phyloP scores from a whole-genome alignment of 1,284 basidiomycete genomes.

The Ustilago xerochloae region DNA sequence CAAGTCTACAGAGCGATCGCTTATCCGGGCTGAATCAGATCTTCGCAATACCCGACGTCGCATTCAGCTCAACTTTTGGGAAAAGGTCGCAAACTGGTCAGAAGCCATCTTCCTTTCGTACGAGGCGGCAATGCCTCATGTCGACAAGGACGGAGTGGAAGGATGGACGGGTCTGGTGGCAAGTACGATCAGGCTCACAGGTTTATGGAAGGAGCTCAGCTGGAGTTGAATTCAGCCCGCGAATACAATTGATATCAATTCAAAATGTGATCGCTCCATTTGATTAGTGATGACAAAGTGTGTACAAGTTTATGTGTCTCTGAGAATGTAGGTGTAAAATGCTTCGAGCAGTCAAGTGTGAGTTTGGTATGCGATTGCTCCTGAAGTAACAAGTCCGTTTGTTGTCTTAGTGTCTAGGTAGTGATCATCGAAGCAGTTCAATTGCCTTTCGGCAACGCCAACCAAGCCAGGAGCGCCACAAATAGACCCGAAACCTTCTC shows the following conservation, averaged over 20 bases:
- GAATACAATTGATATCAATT: no score
- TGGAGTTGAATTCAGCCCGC: slow-evolving; percentile 27
- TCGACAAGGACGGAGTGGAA: slow-evolving; percentile 52
- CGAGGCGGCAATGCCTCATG: slow-evolving; percentile 44
- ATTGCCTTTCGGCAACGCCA: slow-evolving; percentile 52
- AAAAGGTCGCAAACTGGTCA: slow-evolving; percentile 34
- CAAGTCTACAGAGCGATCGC: slow-evolving; percentile 28
- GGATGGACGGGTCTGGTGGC: slow-evolving; percentile 44
- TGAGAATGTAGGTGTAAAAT: neutral
- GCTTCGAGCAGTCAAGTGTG: neutral
- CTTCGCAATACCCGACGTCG: slow-evolving; percentile 11
- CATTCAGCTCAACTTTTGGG: slow-evolving; percentile 27
- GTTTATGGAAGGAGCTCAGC: slow-evolving; percentile 30
- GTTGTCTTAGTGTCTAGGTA: no score
- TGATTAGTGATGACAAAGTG: no score
- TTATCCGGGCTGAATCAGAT: slow-evolving; percentile 39
- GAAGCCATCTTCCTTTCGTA: slow-evolving; percentile 44
- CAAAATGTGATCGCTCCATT: no score
- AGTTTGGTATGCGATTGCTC: no score
- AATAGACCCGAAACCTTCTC: slow-evolving; percentile 86
- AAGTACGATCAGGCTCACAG: slow-evolving; percentile 34
- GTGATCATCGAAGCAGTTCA: no score
- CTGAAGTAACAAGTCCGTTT: no score
- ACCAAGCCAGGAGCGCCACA: slow-evolving; percentile 53
- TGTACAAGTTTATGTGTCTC: neutral